These are phyloP conservation scores for Paecilomyces niveus DNA, from an alignment of 2,329 filamentous ascomycete species.

Conservation along the genomic window DNA sequence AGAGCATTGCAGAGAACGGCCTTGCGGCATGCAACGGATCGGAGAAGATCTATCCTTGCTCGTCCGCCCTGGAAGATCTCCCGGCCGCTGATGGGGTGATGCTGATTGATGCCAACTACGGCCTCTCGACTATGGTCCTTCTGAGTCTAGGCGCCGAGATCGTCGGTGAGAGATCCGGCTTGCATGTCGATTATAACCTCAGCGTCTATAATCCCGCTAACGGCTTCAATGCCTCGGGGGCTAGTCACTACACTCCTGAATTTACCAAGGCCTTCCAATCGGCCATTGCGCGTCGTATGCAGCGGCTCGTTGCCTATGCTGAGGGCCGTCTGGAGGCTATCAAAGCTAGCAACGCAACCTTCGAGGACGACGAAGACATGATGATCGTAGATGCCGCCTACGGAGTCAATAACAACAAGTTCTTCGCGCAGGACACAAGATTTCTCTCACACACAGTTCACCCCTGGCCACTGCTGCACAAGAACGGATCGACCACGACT, in stretches of 20 bases:
- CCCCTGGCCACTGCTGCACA: conserved; percentile 13
- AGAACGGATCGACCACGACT: conserved; percentile 9
- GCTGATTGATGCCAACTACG: conserved; percentile 10
- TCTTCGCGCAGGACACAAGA: conserved; percentile 11
- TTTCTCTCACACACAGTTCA: conserved; percentile 12
- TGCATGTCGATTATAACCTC: conserved; percentile 6
- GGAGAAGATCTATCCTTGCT: conserved; percentile 13
- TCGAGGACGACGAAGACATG: conserved; percentile 12
- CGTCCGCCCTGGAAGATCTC: conserved; percentile 5
- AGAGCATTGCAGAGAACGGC: conserved; percentile 14
- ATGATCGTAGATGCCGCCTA: conserved; percentile 11
- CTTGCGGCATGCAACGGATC: conserved; percentile 9
- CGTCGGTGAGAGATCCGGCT: conserved; percentile 5
- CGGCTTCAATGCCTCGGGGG: conserved; percentile 4
- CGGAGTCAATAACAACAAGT: conserved; percentile 12
- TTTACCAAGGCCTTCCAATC: background rate
- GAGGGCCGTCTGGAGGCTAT: conserved; percentile 6
- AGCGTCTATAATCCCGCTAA: conserved; percentile 7
- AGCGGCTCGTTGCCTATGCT: conserved; percentile 5
- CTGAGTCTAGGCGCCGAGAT: conserved; percentile 10
- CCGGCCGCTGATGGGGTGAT: conserved; percentile 10
- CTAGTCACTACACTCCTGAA: background rate
- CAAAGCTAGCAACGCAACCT: conserved; percentile 6
- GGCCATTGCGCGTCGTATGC: conserved; percentile 1
- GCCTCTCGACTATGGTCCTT: conserved; percentile 11